A percentile compares a stretch with the other conserved stretches of the same genome.
phyloP scores from a whole-genome alignment of 2,329 filamentous ascomycete genomes.

The Xylaria sp. region DNA sequence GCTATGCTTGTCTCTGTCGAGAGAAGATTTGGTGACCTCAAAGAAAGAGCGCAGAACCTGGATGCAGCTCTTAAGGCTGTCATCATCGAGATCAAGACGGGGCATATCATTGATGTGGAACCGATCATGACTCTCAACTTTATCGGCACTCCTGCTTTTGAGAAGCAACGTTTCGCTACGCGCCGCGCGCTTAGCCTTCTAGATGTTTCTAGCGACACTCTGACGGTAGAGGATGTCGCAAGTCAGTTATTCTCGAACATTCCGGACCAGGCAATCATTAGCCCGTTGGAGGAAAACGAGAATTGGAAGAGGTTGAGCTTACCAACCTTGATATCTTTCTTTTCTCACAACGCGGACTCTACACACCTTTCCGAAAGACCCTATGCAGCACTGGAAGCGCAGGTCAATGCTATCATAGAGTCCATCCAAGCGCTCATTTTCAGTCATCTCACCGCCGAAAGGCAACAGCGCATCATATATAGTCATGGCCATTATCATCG shows the following conservation, averaged over 20 bases:
- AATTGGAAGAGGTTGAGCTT: constrained; percentile 31
- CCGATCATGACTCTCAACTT: constrained; percentile 24
- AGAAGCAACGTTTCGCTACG: constrained; percentile 21
- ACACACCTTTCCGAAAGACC: neutral
- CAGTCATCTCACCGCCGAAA: constrained; percentile 20
- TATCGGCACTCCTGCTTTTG: constrained; percentile 3
- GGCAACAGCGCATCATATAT: constrained; percentile 26
- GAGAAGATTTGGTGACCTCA: constrained; percentile 29
- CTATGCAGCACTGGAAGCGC: constrained; percentile 18
- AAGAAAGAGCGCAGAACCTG: constrained; percentile 28
- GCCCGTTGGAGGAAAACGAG: constrained; percentile 28
- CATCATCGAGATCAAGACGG: constrained; percentile 33
- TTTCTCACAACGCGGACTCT: neutral
- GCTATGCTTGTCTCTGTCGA: constrained; percentile 33
- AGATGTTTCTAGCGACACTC: constrained; percentile 15
- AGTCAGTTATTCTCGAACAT: constrained; percentile 31
- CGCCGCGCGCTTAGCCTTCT: constrained; percentile 34
- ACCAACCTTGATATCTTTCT: constrained; percentile 26
- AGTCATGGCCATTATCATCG: constrained; percentile 29
- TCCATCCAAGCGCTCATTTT: constrained; percentile 35
- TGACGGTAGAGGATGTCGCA: constrained; percentile 29
- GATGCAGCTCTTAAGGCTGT: constrained; percentile 28
- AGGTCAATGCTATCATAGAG: constrained; percentile 20
- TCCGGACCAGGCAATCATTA: constrained; percentile 31
- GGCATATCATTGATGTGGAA: constrained; percentile 33